phyloP scores from a whole-genome alignment of 2,329 filamentous ascomycete species.

The Apiospora rasikravindrae region DNA sequence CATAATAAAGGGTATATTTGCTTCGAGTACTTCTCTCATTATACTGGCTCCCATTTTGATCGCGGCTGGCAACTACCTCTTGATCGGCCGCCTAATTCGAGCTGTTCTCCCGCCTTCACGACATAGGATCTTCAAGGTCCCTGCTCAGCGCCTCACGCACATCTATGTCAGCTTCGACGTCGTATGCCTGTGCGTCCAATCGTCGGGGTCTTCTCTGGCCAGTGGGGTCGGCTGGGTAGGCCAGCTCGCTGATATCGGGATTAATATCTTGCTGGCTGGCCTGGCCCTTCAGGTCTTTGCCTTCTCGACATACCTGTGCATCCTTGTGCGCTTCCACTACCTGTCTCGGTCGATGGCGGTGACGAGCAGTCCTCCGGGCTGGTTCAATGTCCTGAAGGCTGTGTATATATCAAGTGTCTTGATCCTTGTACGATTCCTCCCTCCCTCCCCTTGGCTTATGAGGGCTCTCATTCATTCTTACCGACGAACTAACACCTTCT shows the following conservation, averaged over 20 bases:
- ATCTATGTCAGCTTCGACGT: slow-evolving; percentile 10
- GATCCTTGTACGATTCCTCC: slow-evolving; percentile 47
- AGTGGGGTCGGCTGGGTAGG: not conserved
- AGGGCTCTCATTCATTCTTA: not conserved
- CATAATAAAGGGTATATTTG: slow-evolving; percentile 40
- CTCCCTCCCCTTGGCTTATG: not conserved
- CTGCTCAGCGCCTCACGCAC: not conserved
- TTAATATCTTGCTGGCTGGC: not conserved
- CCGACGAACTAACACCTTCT: not conserved
- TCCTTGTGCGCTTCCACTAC: not conserved
- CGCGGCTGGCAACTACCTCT: slow-evolving; percentile 56
- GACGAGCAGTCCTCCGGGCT: slow-evolving; percentile 29
- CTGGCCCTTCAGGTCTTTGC: slow-evolving; percentile 16
- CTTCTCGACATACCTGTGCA: slow-evolving; percentile 19
- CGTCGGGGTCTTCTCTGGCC: not conserved
- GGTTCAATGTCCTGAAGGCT: slow-evolving; percentile 45
- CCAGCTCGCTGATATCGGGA: not conserved
- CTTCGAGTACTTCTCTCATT: slow-evolving; percentile 46
- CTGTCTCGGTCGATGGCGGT: not conserved
- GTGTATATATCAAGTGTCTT: slow-evolving; percentile 50
- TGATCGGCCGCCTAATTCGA: slow-evolving; percentile 53
- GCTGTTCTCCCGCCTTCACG: not conserved
- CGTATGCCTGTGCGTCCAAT: not conserved
- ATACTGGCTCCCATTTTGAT: slow-evolving; percentile 55
- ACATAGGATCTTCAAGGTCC: not conserved